Percentiles rank a stretch among this genome's conserved stretches.
phyloP scores from a whole-genome alignment of 495 filamentous ascomycete genomes.

The Cryomyces antarcticus region DNA sequence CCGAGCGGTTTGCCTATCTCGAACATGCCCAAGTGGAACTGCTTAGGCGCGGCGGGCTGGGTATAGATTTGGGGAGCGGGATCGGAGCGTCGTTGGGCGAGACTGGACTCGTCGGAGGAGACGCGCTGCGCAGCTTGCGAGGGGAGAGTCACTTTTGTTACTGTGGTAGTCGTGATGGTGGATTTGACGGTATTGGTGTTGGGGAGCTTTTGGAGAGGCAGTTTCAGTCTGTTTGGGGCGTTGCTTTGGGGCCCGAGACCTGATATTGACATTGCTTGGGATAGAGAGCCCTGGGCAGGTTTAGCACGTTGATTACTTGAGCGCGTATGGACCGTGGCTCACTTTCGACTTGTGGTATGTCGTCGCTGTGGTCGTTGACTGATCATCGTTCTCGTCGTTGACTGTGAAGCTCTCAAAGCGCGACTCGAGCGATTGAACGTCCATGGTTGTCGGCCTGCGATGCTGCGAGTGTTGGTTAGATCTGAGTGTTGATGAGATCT shows the following conservation, averaged over 20 bases:
- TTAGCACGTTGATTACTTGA: background rate
- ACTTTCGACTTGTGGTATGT: conserved; percentile 19
- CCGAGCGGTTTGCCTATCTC: conserved; percentile 91
- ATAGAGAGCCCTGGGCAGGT: conserved; percentile 11
- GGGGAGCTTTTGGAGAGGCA: conserved; percentile 22
- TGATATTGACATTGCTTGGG: conserved; percentile 10
- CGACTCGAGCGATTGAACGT: conserved; percentile 16
- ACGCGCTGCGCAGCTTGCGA: conserved; percentile 42
- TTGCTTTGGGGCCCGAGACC: conserved; percentile 12
- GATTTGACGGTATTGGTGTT: conserved; percentile 10
- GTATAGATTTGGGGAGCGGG: conserved; percentile 27
- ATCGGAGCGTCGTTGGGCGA: conserved; percentile 6
- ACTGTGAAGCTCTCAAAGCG: conserved; percentile 20
- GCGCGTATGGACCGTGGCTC: background rate
- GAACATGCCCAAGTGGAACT: conserved; percentile 94
- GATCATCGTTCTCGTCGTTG: conserved; percentile 20
- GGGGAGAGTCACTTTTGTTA: conserved; percentile 40
- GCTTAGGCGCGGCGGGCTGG: conserved; percentile 39
- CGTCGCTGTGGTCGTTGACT: conserved; percentile 5
- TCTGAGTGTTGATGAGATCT: no score
- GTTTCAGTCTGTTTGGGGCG: conserved; percentile 16
- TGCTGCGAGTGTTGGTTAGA: no score
- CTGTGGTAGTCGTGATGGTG: conserved; percentile 22
- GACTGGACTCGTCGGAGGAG: conserved; percentile 28
- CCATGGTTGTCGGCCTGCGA: conserved; percentile 6